Evolutionary conservation across 768 basidiomycete species (phyloP).

Genomic region (Phlebiopsis gigantea): DNA sequence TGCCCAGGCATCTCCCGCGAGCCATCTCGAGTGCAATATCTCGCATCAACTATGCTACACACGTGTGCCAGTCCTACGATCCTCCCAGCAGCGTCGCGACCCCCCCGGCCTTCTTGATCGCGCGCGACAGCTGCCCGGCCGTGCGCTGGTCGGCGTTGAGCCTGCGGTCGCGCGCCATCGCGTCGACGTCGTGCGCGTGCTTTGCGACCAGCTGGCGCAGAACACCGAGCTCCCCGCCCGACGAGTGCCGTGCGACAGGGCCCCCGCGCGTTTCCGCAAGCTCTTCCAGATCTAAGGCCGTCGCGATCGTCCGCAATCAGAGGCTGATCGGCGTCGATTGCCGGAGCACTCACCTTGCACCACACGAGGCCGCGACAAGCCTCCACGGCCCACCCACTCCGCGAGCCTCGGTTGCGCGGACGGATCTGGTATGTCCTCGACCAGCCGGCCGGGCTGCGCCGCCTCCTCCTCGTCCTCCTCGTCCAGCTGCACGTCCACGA

Average conservation of each 20-base stretch:
- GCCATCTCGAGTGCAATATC: not conserved
- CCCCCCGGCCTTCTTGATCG: slow-evolving; percentile 51
- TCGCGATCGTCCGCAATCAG: slow-evolving; percentile 11
- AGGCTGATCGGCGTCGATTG: slow-evolving; percentile 12
- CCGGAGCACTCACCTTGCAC: slow-evolving; percentile 37
- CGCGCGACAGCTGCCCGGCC: slow-evolving; percentile 66
- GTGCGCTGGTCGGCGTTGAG: slow-evolving; percentile 85
- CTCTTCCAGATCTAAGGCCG: slow-evolving; percentile 53
- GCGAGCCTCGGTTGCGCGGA: slow-evolving; percentile 16
- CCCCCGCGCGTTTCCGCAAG: slow-evolving; percentile 37
- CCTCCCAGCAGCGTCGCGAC: slow-evolving; percentile 25
- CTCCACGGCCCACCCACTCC: slow-evolving; percentile 20
- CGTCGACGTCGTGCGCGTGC: slow-evolving; percentile 65
- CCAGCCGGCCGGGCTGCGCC: slow-evolving; percentile 27
- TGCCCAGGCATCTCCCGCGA: no score
- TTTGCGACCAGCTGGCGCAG: slow-evolving; percentile 60
- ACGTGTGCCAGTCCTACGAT: slow-evolving; percentile 10
- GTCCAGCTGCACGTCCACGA: slow-evolving; percentile 63
- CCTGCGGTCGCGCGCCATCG: slow-evolving; percentile 76
- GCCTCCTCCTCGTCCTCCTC: slow-evolving; percentile 52
- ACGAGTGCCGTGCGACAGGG: slow-evolving; percentile 45
- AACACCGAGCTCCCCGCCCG: slow-evolving; percentile 63
- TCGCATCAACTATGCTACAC: not conserved
- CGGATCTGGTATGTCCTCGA: slow-evolving; percentile 35
- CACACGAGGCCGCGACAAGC: slow-evolving; percentile 22